Percentiles rank a stretch among this genome's conserved stretches.
Conservation (phyloP, 2,329 filamentous ascomycete species). For the Apiospora arundinis region DNA sequence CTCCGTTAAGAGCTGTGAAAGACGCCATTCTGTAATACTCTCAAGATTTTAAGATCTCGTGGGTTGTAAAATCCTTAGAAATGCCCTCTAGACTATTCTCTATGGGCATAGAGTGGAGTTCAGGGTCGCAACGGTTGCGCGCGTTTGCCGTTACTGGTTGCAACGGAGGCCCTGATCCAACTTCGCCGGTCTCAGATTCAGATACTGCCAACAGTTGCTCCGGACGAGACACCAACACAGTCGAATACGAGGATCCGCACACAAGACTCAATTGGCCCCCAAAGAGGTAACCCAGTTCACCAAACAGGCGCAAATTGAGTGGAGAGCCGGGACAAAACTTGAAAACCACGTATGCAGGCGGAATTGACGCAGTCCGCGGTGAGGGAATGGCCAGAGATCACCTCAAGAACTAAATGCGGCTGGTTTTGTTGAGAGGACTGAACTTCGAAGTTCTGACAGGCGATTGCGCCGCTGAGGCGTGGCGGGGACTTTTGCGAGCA, state of each 20-base stretch:
- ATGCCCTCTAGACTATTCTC: background rate
- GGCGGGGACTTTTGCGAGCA: conserved; percentile 1
- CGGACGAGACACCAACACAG: conserved; percentile 2
- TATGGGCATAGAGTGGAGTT: background rate
- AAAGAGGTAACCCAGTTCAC: conserved; percentile 14
- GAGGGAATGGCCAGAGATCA: background rate
- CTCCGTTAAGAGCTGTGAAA: conserved; percentile 43
- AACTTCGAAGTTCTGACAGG: background rate
- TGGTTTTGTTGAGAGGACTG: background rate
- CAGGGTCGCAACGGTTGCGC: background rate
- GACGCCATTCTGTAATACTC: conserved; percentile 35
- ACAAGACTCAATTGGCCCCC: conserved; percentile 13
- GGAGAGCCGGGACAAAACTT: conserved; percentile 1
- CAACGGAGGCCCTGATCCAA: background rate
- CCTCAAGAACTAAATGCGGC: background rate
- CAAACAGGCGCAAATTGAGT: background rate
- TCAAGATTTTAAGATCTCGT: background rate
- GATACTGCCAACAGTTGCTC: conserved; percentile 11
- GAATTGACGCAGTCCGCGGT: background rate
- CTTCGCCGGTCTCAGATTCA: background rate
- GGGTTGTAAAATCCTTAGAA: background rate
- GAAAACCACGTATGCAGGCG: background rate
- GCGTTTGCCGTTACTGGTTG: conserved; percentile 8
- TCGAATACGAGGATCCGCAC: conserved; percentile 10
- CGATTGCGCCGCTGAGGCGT: background rate